phyloP scores from a whole-genome alignment of 441 rosid genomes.

The Corymbia calophylla region DNA sequence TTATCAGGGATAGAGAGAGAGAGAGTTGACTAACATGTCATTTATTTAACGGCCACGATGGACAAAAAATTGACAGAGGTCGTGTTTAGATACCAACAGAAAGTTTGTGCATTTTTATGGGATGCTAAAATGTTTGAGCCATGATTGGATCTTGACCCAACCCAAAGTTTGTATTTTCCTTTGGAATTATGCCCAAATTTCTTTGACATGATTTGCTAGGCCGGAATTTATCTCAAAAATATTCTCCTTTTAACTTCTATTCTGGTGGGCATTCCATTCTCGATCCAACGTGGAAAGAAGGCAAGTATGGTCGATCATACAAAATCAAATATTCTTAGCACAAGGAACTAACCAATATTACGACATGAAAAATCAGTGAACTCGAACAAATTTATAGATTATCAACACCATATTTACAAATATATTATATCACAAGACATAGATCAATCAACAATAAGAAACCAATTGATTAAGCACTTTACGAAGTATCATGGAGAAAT shows the following conservation, averaged over 20 bases:
- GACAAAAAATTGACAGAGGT: neutral
- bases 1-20: neutral
- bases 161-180: neutral
- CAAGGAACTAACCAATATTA: neutral
- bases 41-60: neutral
- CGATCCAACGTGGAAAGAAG: neutral
- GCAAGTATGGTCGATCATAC: neutral
- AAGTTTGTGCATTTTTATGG: neutral
- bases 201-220: neutral
- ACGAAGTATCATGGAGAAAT: neutral
- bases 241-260: neutral
- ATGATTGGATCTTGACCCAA: accelerated
- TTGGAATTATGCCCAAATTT: neutral
- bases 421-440: neutral
- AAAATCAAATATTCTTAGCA: neutral
- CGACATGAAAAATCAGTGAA: neutral
- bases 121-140: neutral
- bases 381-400: neutral
- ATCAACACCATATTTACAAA: neutral
- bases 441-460: neutral
- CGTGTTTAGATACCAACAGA: accelerated
- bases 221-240: neutral
- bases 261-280: neutral
- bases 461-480: neutral
- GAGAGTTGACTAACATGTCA: neutral